A percentile compares a stretch with the other conserved stretches of the same genome.
These are phyloP conservation scores for Podospora bellae-mahoneyi DNA, from an alignment of 495 filamentous ascomycete species.

Conservation along the genomic window DNA sequence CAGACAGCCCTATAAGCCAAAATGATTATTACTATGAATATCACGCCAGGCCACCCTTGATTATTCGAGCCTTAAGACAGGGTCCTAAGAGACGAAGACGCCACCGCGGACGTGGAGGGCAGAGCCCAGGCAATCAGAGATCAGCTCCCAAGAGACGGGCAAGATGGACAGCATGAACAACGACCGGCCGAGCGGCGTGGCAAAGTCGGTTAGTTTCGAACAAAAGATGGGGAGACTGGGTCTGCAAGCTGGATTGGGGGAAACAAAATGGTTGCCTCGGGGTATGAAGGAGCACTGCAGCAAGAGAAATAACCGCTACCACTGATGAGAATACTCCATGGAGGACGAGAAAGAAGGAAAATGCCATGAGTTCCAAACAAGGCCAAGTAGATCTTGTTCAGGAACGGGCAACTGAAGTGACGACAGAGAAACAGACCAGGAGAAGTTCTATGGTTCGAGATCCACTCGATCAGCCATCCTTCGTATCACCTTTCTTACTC, in stretches of 20 bases:
- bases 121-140: constrained; percentile 15
- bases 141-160: constrained; percentile 16
- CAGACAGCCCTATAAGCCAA: constrained; percentile 25
- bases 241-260: background rate
- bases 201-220: constrained; percentile 19
- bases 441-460: constrained; percentile 29
- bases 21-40: constrained; percentile 19
- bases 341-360: constrained; percentile 9
- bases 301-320: background rate
- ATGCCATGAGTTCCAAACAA: constrained; percentile 18
- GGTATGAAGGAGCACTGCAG: constrained; percentile 14
- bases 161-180: constrained; percentile 23
- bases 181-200: constrained; percentile 26
- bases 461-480: constrained; percentile 23
- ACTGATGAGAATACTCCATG: background rate
- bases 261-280: background rate
- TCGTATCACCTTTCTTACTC: constrained; percentile 28
- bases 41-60: constrained; percentile 17
- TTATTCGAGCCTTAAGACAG: constrained; percentile 17
- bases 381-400: constrained; percentile 11
- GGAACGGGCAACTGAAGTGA: constrained; percentile 8
- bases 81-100: constrained; percentile 13
- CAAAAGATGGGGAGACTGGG: background rate
- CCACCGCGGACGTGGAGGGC: constrained; percentile 16
- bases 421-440: constrained; percentile 19